These are phyloP conservation scores for Candida hungchunana DNA, from an alignment of 805 yeast species.

Conservation along the genomic window DNA sequence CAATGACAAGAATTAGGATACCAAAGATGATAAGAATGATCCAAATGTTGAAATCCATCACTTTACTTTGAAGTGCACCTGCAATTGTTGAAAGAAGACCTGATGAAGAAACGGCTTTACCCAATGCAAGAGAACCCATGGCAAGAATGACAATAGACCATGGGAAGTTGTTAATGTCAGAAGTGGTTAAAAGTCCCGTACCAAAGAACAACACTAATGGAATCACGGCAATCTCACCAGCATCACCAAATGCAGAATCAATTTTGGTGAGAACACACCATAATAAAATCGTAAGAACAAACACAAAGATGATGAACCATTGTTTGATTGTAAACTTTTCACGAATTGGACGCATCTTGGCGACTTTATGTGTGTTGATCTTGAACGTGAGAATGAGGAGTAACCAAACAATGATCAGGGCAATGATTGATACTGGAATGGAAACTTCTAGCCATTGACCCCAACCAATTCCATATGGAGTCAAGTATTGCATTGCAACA, in stretches of 20 bases:
- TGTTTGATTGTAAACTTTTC: constrained; percentile 70
- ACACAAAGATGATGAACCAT: constrained; percentile 67
- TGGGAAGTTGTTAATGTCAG: constrained; percentile 89
- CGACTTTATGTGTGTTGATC: constrained; percentile 42
- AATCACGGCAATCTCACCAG: constrained; percentile 85
- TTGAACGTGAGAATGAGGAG: constrained; percentile 56
- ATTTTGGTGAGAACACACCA: constrained; percentile 88
- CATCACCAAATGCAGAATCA: constrained; percentile 74
- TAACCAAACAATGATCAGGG: constrained; percentile 66
- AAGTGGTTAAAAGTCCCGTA: constrained; percentile 74
- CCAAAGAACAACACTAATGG: constrained; percentile 89
- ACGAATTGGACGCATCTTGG: constrained; percentile 44
- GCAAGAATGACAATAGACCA: constrained; percentile 96
- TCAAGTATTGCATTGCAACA: constrained; percentile 79
- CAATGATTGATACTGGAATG: constrained; percentile 67
- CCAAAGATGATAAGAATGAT: constrained; percentile 82
- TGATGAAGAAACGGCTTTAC: constrained; percentile 89
- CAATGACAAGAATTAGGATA: constrained; percentile 72
- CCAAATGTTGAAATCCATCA: constrained; percentile 58
- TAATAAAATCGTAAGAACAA: constrained; percentile 66
- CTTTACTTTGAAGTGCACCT: constrained; percentile 53
- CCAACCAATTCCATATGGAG: constrained; percentile 67
- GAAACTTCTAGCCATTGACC: constrained; percentile 90
- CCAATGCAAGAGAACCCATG: constrained; percentile 96
- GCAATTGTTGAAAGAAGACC: constrained; percentile 85